A percentile compares a stretch with the other conserved stretches of the same genome.
phyloP scores from a whole-genome alignment of 179 eudicot species.

The Corrigiola litoralis region DNA sequence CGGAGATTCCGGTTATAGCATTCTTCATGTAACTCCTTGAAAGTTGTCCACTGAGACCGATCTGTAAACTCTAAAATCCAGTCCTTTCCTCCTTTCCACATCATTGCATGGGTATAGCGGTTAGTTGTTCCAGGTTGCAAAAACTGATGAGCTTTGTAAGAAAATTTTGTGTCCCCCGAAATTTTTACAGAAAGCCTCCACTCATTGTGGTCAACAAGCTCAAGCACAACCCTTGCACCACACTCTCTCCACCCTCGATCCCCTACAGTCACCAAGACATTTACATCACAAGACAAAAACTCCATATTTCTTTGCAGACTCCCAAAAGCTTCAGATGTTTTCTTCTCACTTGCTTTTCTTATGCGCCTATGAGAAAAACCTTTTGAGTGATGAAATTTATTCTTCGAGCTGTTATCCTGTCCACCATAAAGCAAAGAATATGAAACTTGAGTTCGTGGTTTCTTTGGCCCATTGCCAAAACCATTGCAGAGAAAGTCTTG shows the following conservation, averaged over 20 bases:
- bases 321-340: slow-evolving; percentile 42
- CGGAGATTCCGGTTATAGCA: slow-evolving; percentile 80
- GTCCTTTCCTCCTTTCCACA: slow-evolving; percentile 98
- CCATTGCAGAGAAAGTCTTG: slow-evolving; percentile 39
- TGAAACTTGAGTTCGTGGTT: slow-evolving; percentile 83
- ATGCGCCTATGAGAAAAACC: slow-evolving; percentile 62
- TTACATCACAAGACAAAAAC: slow-evolving; percentile 61
- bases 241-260: slow-evolving; percentile 89
- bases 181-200: slow-evolving; percentile 78
- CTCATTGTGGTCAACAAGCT: slow-evolving; percentile 65
- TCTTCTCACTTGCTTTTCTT: slow-evolving; percentile 68
- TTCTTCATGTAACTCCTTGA: slow-evolving; percentile 94
- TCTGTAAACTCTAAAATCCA: slow-evolving; percentile 89
- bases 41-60: slow-evolving; percentile 75
- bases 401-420: slow-evolving; percentile 36
- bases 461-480: slow-evolving; percentile 70
- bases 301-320: slow-evolving; percentile 48
- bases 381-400: slow-evolving; percentile 33
- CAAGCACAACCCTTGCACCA: slow-evolving; percentile 75
- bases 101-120: slow-evolving; percentile 95
- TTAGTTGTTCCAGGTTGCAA: slow-evolving; percentile 80
- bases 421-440: slow-evolving; percentile 65
- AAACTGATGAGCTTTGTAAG: slow-evolving; percentile 70
- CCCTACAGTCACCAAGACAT: slow-evolving; percentile 56
- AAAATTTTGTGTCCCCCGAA: slow-evolving; percentile 56